Evolutionary conservation across 345 rosid genomes (phyloP), one percentile per base, ranked within the genome.

Genomic region (Carallia brachiata): DNA sequence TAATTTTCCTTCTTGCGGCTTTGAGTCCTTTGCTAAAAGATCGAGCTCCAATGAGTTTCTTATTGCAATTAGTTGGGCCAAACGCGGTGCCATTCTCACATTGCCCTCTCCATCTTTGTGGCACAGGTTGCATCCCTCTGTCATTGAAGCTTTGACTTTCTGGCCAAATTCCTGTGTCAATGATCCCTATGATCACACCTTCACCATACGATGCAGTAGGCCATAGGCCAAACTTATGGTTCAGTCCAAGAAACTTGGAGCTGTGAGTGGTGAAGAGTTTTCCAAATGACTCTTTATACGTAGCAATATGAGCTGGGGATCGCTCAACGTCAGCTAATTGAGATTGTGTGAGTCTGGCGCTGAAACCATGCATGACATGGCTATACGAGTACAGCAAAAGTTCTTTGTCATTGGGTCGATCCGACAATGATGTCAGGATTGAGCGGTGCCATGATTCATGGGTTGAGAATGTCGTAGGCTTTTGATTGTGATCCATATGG

Each of bases 321-420:
- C 63, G 75, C 73, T 83, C 84, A 18, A 83, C 64, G 68, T 75
- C 78, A 12, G 77, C 56, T 15, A 81, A 40, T 44, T 83, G 87
- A 37, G 81, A 77, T 1, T 50, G 48, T 1, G 89, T 83, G 44
- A 81, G 81, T 73, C 79, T 83, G 8, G 85, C 84, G 23, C 87
- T 85, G 34, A 85, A 85, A 2, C 85, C 89, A n/a, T 83, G 80
- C 31, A 80, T 54, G 54, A 66, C 85, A 55, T 83, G 83, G 62
- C 61, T 75, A 57, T 86, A 83, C 0, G 85, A 73, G 57, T 83
- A 83, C 12, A 85, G 61, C 3, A 85, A 23, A 67, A 57, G 39
- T 54, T 72, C 73, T 0, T 72, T 15, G 5, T 47, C 75, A 19
- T 64, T 32, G 52, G 40, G 31, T n/a, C 56, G 69, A 59, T 69